These are phyloP conservation scores for Centrapalus pauciflorus DNA, from an alignment of 129 eudicot species.

Conservation along the genomic window DNA sequence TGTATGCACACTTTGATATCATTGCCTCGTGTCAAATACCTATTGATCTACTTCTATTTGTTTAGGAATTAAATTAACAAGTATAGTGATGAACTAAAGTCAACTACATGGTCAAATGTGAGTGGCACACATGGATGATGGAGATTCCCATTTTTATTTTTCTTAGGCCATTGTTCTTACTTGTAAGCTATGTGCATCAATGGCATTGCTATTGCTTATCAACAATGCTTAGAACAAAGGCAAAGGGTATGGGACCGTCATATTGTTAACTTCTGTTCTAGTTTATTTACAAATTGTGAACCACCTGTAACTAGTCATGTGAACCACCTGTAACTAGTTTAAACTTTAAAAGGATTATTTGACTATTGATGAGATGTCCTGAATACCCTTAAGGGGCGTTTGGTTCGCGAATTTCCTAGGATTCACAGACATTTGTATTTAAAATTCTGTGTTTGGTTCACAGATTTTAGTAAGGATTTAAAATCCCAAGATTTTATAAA, in stretches of 20 bases:
- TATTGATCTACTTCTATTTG: conserved; percentile 12
- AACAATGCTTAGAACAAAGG: conserved; percentile 4
- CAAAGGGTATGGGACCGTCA: conserved; percentile 13
- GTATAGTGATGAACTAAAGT: neutral
- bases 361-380: neutral
- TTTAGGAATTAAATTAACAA: neutral
- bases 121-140: conserved; percentile 20
- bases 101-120: conserved; percentile 19
- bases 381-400: too few relatives aligned
- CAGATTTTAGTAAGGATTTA: too few relatives aligned
- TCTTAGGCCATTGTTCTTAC: conserved; percentile 7
- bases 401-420: too few relatives aligned
- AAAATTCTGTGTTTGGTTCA: too few relatives aligned
- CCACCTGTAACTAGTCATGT: neutral
- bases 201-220: neutral
- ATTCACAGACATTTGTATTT: too few relatives aligned
- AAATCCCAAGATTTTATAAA: too few relatives aligned
- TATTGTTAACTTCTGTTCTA: neutral
- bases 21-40: conserved; percentile 7
- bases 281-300: neutral
- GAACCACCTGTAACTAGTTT: neutral
- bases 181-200: neutral
- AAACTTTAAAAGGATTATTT: neutral
- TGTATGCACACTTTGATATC: conserved; percentile 10
- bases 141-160: neutral